These are phyloP conservation scores for Chalciporus sphaerocephalus DNA, from an alignment of 768 basidiomycete species.

Conservation along the genomic window DNA sequence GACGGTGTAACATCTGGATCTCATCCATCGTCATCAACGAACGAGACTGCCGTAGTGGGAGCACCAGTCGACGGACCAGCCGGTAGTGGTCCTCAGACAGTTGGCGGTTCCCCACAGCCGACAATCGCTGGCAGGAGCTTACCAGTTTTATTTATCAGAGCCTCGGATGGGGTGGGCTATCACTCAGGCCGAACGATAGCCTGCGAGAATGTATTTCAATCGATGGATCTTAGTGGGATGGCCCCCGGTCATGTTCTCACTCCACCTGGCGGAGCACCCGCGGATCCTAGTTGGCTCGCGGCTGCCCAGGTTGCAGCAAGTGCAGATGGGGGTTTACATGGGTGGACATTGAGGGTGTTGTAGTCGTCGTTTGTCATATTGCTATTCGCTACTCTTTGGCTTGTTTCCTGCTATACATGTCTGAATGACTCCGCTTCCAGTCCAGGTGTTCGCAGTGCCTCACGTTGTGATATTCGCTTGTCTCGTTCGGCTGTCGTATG, in stretches of 20 bases:
- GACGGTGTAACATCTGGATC: slow-evolving; percentile 38
- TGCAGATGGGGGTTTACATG: slow-evolving; percentile 62
- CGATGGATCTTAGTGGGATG: slow-evolving; percentile 57
- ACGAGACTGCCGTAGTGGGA: slow-evolving; percentile 24
- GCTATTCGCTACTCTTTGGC: slow-evolving; percentile 20
- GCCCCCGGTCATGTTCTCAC: slow-evolving; percentile 41
- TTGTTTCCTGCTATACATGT: slow-evolving; percentile 28
- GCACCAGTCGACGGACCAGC: slow-evolving; percentile 26
- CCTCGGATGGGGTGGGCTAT: slow-evolving; percentile 82
- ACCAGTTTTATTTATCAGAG: slow-evolving; percentile 76
- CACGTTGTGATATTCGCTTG: slow-evolving; percentile 10
- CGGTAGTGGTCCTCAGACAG: slow-evolving; percentile 18
- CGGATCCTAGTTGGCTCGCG: slow-evolving; percentile 68
- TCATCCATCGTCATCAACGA: slow-evolving; percentile 29
- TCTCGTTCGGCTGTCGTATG: slow-evolving; percentile 1
- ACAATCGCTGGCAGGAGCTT: slow-evolving; percentile 67
- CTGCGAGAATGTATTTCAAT: slow-evolving; percentile 75
- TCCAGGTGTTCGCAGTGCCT: slow-evolving; percentile 2
- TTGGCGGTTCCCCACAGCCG: slow-evolving; percentile 34
- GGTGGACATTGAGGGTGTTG: slow-evolving; percentile 79
- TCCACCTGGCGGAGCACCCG: slow-evolving; percentile 39
- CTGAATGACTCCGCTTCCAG: slow-evolving; percentile 16
- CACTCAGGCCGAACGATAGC: slow-evolving; percentile 82
- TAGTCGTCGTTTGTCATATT: slow-evolving; percentile 33
- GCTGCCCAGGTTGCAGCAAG: slow-evolving; percentile 67